Percentiles rank a stretch among this genome's conserved stretches.
Evolutionary conservation across 2,329 filamentous ascomycete species (phyloP).

Genomic region (Thielaviopsis populi): DNA sequence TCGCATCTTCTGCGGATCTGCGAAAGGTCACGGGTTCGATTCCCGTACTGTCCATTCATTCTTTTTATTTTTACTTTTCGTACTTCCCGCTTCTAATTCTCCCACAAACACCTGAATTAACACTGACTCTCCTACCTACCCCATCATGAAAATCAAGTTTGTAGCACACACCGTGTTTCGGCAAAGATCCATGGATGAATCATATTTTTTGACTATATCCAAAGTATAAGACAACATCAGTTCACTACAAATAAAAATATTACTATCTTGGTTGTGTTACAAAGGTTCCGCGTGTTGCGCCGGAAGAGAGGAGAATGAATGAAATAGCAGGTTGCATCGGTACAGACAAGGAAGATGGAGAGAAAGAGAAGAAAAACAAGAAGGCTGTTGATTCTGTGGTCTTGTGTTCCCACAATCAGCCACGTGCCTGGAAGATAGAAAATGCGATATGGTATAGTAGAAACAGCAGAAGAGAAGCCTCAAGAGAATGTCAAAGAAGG

Average conservation of each 20-base stretch:
- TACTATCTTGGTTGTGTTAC: not conserved
- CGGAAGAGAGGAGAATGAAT: not conserved
- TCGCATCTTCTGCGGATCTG: slow-evolving; percentile 13
- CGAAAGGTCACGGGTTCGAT: slow-evolving; percentile 17
- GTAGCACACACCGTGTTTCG: not conserved
- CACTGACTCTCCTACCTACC: too few relatives aligned
- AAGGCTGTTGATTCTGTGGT: not conserved
- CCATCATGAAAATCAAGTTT: too few relatives aligned
- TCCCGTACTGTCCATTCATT: slow-evolving; percentile 14
- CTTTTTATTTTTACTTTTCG: not conserved
- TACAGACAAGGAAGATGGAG: not conserved
- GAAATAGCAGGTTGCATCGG: not conserved
- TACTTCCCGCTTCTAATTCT: too few relatives aligned
- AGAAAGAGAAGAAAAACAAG: not conserved
- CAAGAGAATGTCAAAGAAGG: not conserved
- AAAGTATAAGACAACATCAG: not conserved
- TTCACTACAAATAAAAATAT: not conserved
- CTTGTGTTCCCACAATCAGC: slow-evolving; percentile 2
- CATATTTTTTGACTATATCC: not conserved
- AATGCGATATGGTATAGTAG: not conserved
- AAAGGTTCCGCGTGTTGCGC: not conserved
- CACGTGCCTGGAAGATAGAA: not conserved
- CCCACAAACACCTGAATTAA: too few relatives aligned
- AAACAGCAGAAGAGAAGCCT: not conserved
- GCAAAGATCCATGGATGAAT: not conserved